Percentiles rank a stretch among this genome's conserved stretches.
Evolutionary conservation across 1,284 basidiomycete species (phyloP).

Genomic region (Hemileia vastatrix): DNA sequence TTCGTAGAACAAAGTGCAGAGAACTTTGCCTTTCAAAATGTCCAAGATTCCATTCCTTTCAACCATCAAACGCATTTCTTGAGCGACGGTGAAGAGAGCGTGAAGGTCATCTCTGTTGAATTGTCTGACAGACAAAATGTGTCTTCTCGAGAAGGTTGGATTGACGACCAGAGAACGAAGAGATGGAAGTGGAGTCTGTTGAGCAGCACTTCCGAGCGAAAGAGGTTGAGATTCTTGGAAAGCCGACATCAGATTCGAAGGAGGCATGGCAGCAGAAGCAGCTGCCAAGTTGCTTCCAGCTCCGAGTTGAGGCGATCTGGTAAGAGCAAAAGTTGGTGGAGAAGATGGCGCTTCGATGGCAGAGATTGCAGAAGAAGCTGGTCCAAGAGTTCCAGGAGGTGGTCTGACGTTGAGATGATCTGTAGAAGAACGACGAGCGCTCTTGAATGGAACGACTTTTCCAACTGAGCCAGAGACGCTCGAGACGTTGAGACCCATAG

Average conservation of each 20-base stretch:
- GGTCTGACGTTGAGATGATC: not conserved
- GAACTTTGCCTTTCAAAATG: constrained; percentile 76
- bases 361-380: constrained; percentile 27
- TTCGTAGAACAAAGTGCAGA: constrained; percentile 92
- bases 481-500: constrained; percentile 72
- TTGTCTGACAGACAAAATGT: constrained; percentile 90
- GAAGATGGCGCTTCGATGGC: constrained; percentile 36
- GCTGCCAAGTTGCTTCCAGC: constrained; percentile 26
- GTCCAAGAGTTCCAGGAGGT: not conserved
- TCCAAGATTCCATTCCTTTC: constrained; percentile 84
- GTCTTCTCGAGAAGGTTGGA: constrained; percentile 64
- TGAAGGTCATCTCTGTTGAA: constrained; percentile 83
- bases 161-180: constrained; percentile 53
- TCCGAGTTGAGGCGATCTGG: constrained; percentile 33
- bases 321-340: constrained; percentile 28
- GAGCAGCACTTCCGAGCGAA: not conserved
- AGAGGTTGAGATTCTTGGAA: constrained; percentile 35
- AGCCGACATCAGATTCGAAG: constrained; percentile 7
- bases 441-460: too few relatives aligned
- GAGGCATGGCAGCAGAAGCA: constrained; percentile 41
- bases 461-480: constrained; percentile 53
- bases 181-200: constrained; percentile 32
- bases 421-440: not conserved
- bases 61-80: constrained; percentile 91
- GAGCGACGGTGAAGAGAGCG: constrained; percentile 84